Evolutionary conservation across 768 basidiomycete genomes (phyloP).

Genomic region (Mycena pura): DNA sequence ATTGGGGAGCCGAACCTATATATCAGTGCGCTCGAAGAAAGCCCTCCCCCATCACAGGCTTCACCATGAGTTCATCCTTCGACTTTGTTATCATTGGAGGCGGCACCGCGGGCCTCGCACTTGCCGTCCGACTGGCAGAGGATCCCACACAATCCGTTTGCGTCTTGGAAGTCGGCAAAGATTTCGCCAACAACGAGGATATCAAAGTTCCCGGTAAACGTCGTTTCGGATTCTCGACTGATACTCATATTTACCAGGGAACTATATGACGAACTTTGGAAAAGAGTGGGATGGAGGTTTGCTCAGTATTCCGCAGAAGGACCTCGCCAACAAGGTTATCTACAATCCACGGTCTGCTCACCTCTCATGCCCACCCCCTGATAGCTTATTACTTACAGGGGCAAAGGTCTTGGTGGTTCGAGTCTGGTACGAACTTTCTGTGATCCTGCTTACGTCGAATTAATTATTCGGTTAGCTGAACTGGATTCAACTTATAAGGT

Average conservation of each 20-base stretch:
- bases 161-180: slow-evolving; percentile 39
- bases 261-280: slow-evolving; percentile 8
- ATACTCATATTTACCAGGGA: background rate
- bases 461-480: background rate
- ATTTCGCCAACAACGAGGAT: slow-evolving; percentile 9
- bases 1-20: no score
- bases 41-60: no score
- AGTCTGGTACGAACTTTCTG: background rate
- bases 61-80: slow-evolving; percentile 5
- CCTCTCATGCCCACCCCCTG: background rate
- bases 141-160: slow-evolving; percentile 41
- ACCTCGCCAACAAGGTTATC: background rate
- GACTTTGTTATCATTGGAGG: slow-evolving; percentile 23
- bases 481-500: slow-evolving; percentile 8
- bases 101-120: slow-evolving; percentile 41
- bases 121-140: slow-evolving; percentile 46
- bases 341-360: background rate
- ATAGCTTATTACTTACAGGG: background rate
- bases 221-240: background rate
- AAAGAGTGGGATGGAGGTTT: slow-evolving; percentile 9
- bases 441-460: background rate
- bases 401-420: slow-evolving; percentile 7
- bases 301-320: slow-evolving; percentile 1
- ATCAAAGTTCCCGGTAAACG: slow-evolving; percentile 1
- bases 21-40: no score